phyloP scores from a whole-genome alignment of 306 rosid genomes.

The Cicer arietinum region DNA sequence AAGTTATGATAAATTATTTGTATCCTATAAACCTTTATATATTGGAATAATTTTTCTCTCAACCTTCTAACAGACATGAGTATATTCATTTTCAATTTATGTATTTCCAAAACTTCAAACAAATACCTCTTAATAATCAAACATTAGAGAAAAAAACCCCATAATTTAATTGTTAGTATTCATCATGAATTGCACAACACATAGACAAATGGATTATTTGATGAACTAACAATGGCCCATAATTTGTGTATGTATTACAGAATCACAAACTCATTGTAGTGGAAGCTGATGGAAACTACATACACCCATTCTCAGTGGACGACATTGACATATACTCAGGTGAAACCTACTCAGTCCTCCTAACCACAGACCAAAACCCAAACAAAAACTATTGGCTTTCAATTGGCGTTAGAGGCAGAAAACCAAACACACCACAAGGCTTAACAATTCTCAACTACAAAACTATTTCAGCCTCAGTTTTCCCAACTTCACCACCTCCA shows the following conservation, averaged over 20 bases:
- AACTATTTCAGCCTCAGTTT: slow-evolving; percentile 56
- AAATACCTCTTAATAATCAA: too few relatives aligned
- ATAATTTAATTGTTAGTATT: not conserved
- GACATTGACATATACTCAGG: slow-evolving; percentile 87
- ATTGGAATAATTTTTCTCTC: too few relatives aligned
- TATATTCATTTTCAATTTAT: too few relatives aligned
- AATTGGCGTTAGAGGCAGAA: slow-evolving; percentile 68
- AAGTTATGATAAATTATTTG: too few relatives aligned
- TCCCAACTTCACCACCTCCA: slow-evolving; percentile 70
- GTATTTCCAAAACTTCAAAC: too few relatives aligned
- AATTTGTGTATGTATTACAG: slow-evolving; percentile 39
- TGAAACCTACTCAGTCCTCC: slow-evolving; percentile 77
- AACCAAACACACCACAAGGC: slow-evolving; percentile 65
- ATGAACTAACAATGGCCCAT: not conserved
- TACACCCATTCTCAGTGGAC: slow-evolving; percentile 61
- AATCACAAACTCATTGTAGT: slow-evolving; percentile 79
- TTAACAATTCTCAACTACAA: slow-evolving; percentile 69
- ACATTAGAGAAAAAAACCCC: too few relatives aligned
- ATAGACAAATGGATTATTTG: not conserved
- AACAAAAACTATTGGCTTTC: slow-evolving; percentile 78
- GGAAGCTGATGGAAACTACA: slow-evolving; percentile 90
- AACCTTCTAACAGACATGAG: too few relatives aligned
- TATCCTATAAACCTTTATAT: too few relatives aligned
- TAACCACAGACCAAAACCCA: slow-evolving; percentile 73
- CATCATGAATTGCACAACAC: not conserved